Conservation (phyloP, 1,284 basidiomycete species). For the Inonotus obliquus region DNA sequence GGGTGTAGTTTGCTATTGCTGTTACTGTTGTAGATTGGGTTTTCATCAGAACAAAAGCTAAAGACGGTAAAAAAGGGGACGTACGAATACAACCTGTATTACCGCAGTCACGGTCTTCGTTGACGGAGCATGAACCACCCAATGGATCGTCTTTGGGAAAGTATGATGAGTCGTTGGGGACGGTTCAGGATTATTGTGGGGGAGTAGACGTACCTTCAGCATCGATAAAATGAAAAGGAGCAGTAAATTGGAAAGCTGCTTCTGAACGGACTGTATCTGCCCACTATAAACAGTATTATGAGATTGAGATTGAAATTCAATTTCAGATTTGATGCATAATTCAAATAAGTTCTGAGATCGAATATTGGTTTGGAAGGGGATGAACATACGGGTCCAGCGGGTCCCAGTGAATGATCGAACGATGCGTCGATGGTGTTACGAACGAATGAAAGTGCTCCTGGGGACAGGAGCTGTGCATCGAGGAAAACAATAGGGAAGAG, state of each 20-base stretch:
- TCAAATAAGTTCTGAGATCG: too few species aligned
- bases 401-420: constrained; percentile 40
- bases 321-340: too few species aligned
- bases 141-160: constrained; percentile 40
- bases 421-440: constrained; percentile 38
- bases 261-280: constrained; percentile 39
- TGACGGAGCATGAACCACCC: constrained; percentile 42
- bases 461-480: constrained; percentile 37
- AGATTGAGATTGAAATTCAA: too few species aligned
- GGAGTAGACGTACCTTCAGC: constrained; percentile 41
- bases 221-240: constrained; percentile 43
- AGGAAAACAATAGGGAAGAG: too few species aligned
- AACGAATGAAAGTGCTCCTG: constrained; percentile 42
- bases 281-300: constrained; percentile 34
- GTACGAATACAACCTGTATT: constrained; percentile 39
- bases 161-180: neutral
- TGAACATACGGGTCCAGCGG: constrained; percentile 38
- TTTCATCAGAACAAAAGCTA: neutral
- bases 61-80: constrained; percentile 20
- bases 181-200: too few species aligned
- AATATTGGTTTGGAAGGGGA: too few species aligned
- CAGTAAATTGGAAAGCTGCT: constrained; percentile 38
- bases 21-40: constrained; percentile 34
- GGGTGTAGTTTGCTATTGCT: constrained; percentile 53
- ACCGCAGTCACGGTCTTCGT: constrained; percentile 40